A percentile compares a stretch with the other conserved stretches of the same genome.
These are phyloP conservation scores for Chaetomiaceae sp. DNA, from an alignment of 2,329 filamentous ascomycete genomes.

Conservation along the genomic window DNA sequence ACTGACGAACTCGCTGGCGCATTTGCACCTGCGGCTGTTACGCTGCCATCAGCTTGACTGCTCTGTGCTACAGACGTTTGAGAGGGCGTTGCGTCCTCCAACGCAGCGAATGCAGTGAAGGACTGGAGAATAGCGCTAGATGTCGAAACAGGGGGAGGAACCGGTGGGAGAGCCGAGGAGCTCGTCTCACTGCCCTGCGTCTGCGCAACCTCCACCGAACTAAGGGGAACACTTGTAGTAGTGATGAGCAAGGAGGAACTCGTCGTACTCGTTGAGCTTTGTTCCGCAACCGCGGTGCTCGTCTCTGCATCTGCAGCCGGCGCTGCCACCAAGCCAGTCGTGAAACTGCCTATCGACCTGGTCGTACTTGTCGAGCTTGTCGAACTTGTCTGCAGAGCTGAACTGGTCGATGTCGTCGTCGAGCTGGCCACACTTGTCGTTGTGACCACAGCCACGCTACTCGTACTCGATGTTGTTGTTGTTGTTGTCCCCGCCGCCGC, in stretches of 20 bases:
- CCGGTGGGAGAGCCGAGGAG: neutral
- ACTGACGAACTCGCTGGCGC: constrained; percentile 11
- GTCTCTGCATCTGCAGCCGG: constrained; percentile 14
- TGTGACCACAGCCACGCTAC: constrained; percentile 18
- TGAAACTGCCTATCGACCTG: constrained; percentile 9
- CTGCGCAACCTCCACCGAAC: constrained; percentile 18
- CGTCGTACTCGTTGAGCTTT: constrained; percentile 33
- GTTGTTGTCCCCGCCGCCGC: neutral
- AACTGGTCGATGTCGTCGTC: constrained; percentile 9
- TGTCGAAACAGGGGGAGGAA: constrained; percentile 12
- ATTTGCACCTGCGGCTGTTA: constrained; percentile 25
- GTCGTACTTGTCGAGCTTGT: constrained; percentile 4
- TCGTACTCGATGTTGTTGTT: constrained; percentile 6
- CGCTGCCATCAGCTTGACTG: constrained; percentile 34
- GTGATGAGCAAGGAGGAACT: constrained; percentile 26
- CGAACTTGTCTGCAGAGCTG: constrained; percentile 11
- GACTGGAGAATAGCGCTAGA: constrained; percentile 19
- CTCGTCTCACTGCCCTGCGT: constrained; percentile 12
- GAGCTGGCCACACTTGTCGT: constrained; percentile 9
- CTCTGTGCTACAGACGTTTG: constrained; percentile 25
- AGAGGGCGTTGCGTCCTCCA: constrained; percentile 11
- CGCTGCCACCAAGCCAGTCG: constrained; percentile 14
- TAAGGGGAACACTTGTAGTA: constrained; percentile 12
- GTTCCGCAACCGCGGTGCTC: constrained; percentile 14
- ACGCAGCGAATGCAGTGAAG: constrained; percentile 19